Base-by-base conservation (phyloP, 1,139 yeast species). In the Pichia sp. region DNA sequence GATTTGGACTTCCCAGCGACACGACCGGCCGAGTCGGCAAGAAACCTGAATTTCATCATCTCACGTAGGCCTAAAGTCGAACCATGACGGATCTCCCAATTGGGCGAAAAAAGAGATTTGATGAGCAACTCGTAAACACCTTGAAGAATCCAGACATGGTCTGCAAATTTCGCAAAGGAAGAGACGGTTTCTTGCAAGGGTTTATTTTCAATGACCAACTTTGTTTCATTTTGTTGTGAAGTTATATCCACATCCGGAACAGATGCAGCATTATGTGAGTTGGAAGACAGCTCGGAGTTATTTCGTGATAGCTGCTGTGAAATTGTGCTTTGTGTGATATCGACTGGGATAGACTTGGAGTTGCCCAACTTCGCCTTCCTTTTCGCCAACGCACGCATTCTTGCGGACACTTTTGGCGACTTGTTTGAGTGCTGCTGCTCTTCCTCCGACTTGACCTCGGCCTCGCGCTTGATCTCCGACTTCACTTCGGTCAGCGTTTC, bases 71-170 rank as follows among this genome's bases (percentile, higher is more conserved):
- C 99, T 61, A 93, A 76, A 6, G 96, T 90, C 0, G 98, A 93
- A 45, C 99, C 99, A 70, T 95, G 99, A 63, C 99, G 83, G 17
- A 86, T 78, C 72, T 95, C 99, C 99, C 99, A 95, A 52, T 80
- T 77, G 48, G 89, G 95, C 61, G 87, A 86, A 67, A 90, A 90
- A 57, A 95, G 73, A 64, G 92, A 97, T 47, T 83, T 83, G 59
- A 90, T 74, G 46, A 95, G 71, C 36, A 92, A 73, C 66, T 91
- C 97, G 66, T 87, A 91, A n/a, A 93, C 85, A n/a, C 97, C 97
- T 75, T 92, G 97, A 63, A 92, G 89, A 55, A 91, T 96, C 98
- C 99, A 95, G 0, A 89, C 87, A 50, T 85, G 75, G 5, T 91
- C 93, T 0, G 88, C 84, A 9, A 85, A 87, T 53, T 84, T 83